Evolutionary conservation across 345 rosid genomes (phyloP).

Genomic region (Salix viminalis): DNA sequence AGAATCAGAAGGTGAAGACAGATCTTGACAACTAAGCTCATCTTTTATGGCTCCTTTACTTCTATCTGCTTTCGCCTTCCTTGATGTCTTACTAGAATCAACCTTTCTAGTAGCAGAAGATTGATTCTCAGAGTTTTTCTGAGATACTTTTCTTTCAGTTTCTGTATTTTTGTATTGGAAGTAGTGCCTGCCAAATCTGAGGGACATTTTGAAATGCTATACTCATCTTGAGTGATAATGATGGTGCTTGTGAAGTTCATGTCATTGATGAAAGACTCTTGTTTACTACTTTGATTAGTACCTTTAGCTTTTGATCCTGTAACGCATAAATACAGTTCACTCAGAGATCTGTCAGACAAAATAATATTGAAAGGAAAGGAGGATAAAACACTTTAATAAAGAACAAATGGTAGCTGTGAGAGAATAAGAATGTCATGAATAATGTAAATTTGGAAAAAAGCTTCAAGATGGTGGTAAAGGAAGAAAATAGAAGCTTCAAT

Average conservation of each 20-base stretch:
- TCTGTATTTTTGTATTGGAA: constrained; percentile 25
- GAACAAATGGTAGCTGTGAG: not conserved
- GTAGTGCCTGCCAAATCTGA: constrained; percentile 23
- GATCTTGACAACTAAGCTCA: constrained; percentile 15
- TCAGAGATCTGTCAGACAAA: not conserved
- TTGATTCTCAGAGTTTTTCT: constrained; percentile 14
- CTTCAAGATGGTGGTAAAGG: too few species aligned
- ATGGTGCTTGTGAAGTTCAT: constrained; percentile 58
- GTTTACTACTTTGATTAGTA: constrained; percentile 24
- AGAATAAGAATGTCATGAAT: too few species aligned
- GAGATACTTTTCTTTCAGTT: constrained; percentile 21
- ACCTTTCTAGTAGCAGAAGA: constrained; percentile 30
- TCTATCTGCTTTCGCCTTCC: constrained; percentile 25
- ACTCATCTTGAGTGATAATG: constrained; percentile 49
- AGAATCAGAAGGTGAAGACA: constrained; percentile 34
- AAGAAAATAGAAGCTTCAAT: too few species aligned
- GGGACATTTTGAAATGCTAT: constrained; percentile 50
- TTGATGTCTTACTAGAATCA: constrained; percentile 22
- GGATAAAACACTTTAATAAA: not conserved
- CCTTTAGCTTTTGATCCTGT: constrained; percentile 45
- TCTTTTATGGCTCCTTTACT: constrained; percentile 17
- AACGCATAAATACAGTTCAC: constrained; percentile 12
- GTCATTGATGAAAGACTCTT: constrained; percentile 32
- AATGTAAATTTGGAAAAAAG: too few species aligned
- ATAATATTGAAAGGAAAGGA: not conserved